Percentiles rank a stretch among this genome's conserved stretches.
Evolutionary conservation across 768 basidiomycete genomes (phyloP).

Genomic region (Myochromella boudieri): DNA sequence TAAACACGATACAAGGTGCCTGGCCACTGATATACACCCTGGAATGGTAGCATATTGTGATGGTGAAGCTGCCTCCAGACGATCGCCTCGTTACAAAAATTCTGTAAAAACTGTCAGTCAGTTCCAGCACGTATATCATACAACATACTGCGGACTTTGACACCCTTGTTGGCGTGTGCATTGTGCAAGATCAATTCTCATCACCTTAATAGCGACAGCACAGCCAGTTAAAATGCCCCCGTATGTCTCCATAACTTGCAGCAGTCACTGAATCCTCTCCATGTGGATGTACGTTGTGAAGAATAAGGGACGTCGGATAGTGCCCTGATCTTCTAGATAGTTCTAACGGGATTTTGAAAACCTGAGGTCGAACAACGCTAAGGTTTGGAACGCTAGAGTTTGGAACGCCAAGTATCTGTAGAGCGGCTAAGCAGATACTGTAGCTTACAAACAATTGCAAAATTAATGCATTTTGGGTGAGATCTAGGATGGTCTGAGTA

Average conservation of each 20-base stretch:
- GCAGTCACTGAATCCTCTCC: slow-evolving; percentile 3
- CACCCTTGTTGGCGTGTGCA: not conserved
- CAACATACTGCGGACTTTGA: not conserved
- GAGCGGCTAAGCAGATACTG: not conserved
- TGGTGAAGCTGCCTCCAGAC: slow-evolving; percentile 12
- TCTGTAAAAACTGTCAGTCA: not conserved
- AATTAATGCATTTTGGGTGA: slow-evolving; percentile 3
- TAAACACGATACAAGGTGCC: slow-evolving; percentile 5
- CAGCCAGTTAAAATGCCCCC: slow-evolving; percentile 6
- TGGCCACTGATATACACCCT: slow-evolving; percentile 11
- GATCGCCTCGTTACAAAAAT: slow-evolving; percentile 10
- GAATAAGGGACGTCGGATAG: slow-evolving; percentile 9
- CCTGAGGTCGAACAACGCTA: slow-evolving; percentile 4
- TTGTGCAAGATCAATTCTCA: slow-evolving; percentile 6
- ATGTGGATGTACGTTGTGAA: slow-evolving; percentile 2
- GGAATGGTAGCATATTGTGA: slow-evolving; percentile 7
- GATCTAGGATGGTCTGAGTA: slow-evolving; percentile 7
- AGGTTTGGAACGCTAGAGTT: slow-evolving; percentile 2
- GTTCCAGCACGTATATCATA: not conserved
- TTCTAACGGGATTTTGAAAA: slow-evolving; percentile 2
- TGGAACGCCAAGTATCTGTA: slow-evolving; percentile 8
- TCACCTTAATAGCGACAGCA: slow-evolving; percentile 10
- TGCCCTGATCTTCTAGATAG: slow-evolving; percentile 4
- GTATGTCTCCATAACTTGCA: slow-evolving; percentile 11
- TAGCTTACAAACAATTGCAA: not conserved